Conservation (phyloP, 2,329 filamentous ascomycete genomes). For the Ascochyta viciae-villosae region DNA sequence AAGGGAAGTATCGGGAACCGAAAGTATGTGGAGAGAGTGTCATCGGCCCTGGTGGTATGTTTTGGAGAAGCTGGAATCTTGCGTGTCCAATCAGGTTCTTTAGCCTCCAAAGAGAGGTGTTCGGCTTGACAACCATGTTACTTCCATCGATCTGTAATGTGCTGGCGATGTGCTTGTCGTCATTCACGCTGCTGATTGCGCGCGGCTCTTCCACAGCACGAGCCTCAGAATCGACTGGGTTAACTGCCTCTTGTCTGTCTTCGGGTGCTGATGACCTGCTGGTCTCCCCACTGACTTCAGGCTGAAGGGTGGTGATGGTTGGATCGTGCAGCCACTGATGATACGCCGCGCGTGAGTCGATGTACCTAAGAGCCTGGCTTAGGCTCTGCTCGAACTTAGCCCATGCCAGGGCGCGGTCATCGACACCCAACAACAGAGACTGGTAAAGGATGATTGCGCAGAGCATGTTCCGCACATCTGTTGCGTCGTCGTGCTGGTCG, state of each 20-base stretch:
- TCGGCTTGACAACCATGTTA: background rate
- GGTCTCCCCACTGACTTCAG: background rate
- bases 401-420: slow-evolving; percentile 15
- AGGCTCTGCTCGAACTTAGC: slow-evolving; percentile 10
- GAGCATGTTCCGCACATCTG: slow-evolving; percentile 15
- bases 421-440: background rate
- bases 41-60: slow-evolving; percentile 1
- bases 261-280: background rate
- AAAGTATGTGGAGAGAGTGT: background rate
- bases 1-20: slow-evolving; percentile 3
- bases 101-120: slow-evolving; percentile 3
- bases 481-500: slow-evolving; percentile 1
- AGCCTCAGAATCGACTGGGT: background rate
- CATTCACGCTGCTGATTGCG: background rate
- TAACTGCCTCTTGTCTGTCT: background rate
- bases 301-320: background rate
- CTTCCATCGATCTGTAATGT: background rate
- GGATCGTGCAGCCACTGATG: slow-evolving; percentile 13
- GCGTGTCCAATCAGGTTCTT: slow-evolving; percentile 1
- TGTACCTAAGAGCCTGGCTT: slow-evolving; percentile 9
- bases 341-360: slow-evolving; percentile 4
- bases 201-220: background rate
- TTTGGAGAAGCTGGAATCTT: background rate
- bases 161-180: background rate
- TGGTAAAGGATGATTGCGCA: slow-evolving; percentile 21